These are phyloP conservation scores for Wilcoxina mikolae DNA, from an alignment of 495 filamentous ascomycete genomes.

Conservation along the genomic window DNA sequence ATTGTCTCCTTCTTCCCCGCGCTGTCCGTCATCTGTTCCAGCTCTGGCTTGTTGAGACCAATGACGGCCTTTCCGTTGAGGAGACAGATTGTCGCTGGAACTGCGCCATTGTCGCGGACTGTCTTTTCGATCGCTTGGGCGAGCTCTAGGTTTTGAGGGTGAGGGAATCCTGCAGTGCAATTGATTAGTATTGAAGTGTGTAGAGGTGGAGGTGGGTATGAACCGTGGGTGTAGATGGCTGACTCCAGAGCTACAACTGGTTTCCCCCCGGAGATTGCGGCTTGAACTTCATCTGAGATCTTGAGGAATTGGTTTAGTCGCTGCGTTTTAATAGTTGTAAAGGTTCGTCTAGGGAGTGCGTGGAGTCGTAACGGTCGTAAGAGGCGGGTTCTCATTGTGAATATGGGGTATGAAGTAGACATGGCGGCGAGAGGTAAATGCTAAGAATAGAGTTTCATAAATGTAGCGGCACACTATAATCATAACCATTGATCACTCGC, in stretches of 20 bases:
- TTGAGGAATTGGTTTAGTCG: constrained; percentile 44
- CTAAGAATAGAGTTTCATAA: too few species aligned
- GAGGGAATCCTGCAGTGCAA: constrained; percentile 55
- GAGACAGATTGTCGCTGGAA: constrained; percentile 86
- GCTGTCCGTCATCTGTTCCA: constrained; percentile 52
- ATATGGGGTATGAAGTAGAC: too few species aligned
- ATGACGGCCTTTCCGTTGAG: constrained; percentile 67
- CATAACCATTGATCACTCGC: too few species aligned
- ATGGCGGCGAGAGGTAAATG: too few species aligned
- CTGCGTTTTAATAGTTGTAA: not conserved
- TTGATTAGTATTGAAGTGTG: constrained; percentile 15
- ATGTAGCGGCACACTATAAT: too few species aligned
- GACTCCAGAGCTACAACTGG: constrained; percentile 88
- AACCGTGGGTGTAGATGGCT: constrained; percentile 75
- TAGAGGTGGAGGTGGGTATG: constrained; percentile 7
- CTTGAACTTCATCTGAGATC: constrained; percentile 67
- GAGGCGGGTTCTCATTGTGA: too few species aligned
- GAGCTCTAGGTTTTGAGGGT: constrained; percentile 62
- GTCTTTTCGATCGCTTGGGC: constrained; percentile 55
- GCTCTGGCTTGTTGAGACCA: constrained; percentile 53
- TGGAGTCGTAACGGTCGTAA: too few species aligned
- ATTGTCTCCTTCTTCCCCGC: constrained; percentile 46
- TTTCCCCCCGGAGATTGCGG: constrained; percentile 52
- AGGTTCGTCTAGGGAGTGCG: not conserved
- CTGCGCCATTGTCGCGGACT: constrained; percentile 62